These are phyloP conservation scores for Xeromyces bisporus DNA, from an alignment of 495 filamentous ascomycete species.

Conservation along the genomic window DNA sequence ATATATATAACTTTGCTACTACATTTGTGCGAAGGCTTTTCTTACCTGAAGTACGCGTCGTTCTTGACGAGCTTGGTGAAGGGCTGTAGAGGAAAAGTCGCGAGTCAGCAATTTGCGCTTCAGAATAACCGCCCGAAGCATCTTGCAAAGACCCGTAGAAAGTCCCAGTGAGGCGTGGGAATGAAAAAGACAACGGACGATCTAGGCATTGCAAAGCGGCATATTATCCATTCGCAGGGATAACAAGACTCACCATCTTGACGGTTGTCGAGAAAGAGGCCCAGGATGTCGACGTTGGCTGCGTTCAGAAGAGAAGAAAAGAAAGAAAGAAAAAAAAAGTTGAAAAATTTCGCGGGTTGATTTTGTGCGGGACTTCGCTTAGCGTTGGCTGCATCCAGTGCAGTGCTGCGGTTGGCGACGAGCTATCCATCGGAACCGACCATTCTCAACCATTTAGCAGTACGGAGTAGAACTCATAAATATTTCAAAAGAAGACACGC, in stretches of 20 bases:
- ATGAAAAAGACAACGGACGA: not conserved
- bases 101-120: slow-evolving; percentile 99
- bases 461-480: too few species aligned
- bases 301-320: slow-evolving; percentile 11
- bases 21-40: not conserved
- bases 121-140: slow-evolving; percentile 81
- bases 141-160: slow-evolving; percentile 73
- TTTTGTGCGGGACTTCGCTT: slow-evolving; percentile 33
- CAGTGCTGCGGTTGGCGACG: slow-evolving; percentile 27
- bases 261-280: slow-evolving; percentile 23
- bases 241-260: slow-evolving; percentile 33
- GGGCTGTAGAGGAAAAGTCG: slow-evolving; percentile 43
- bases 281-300: slow-evolving; percentile 20
- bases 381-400: slow-evolving; percentile 26
- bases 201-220: slow-evolving; percentile 3
- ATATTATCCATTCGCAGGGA: slow-evolving; percentile 11
- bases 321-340: slow-evolving; percentile 5
- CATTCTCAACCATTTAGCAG: too few species aligned
- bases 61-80: slow-evolving; percentile 95
- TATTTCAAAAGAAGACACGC: too few species aligned
- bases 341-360: slow-evolving; percentile 19
- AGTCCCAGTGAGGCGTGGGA: not conserved
- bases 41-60: slow-evolving; percentile 93
- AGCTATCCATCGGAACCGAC: too few species aligned
- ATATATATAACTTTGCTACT: slow-evolving; percentile 2